phyloP scores from a whole-genome alignment of 225 moss, liverwort and hornwort genomes.

The Physcomitrium patens region DNA sequence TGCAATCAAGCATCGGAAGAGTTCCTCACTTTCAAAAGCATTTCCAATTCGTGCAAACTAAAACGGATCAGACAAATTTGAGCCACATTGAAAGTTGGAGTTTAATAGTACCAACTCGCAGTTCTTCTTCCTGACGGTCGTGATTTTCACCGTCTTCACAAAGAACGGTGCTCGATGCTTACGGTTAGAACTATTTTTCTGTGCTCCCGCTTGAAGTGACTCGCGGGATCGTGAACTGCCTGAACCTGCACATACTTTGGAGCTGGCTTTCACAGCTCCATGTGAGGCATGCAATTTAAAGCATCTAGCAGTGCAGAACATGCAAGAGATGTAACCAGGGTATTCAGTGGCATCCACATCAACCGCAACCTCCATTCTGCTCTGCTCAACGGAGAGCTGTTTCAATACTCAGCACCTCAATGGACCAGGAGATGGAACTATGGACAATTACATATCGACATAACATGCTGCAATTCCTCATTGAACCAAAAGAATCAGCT shows the following conservation, averaged over 20 bases:
- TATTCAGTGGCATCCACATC: slow-evolving; percentile 15
- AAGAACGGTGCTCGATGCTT: slow-evolving; percentile 37
- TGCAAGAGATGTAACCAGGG: slow-evolving; percentile 33
- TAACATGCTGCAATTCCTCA: no score
- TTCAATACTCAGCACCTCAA: neutral
- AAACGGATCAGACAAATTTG: no score
- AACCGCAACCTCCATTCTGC: slow-evolving; percentile 14
- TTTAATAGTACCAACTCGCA: slow-evolving; percentile 33
- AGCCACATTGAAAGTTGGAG: neutral
- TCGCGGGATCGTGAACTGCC: neutral
- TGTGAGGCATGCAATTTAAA: slow-evolving; percentile 31
- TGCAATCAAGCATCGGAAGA: neutral
- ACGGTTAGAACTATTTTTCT: slow-evolving; percentile 5
- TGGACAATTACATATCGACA: no score
- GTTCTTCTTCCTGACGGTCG: slow-evolving; percentile 36
- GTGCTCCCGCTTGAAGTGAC: neutral
- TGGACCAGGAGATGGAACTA: neutral
- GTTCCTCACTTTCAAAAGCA: neutral
- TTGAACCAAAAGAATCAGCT: no score
- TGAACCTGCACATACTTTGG: neutral
- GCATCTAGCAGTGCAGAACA: slow-evolving; percentile 40
- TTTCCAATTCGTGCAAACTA: no score
- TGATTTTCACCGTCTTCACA: slow-evolving; percentile 40
- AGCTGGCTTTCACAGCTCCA: neutral
- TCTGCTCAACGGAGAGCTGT: neutral